Evolutionary conservation across 768 basidiomycete genomes (phyloP), one percentile per base, ranked within the genome.

Genomic region (Termitomyces sp.): DNA sequence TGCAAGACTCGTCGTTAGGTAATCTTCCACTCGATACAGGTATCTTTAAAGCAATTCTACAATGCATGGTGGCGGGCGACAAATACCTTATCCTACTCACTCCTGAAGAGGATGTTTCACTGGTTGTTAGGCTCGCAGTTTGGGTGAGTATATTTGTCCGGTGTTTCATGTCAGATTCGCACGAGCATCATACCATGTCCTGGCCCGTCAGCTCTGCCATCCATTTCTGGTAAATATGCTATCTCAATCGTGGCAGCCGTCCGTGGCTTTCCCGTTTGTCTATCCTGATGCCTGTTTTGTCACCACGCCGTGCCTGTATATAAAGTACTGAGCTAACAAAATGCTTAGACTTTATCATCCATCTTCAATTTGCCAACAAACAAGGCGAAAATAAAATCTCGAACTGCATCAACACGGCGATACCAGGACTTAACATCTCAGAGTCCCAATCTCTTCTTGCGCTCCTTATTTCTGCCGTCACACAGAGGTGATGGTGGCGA

Each of bases 61-160:
- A 86, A 4, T 87, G 81, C 66, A 73, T 90, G 48, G 72, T 87
- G 36, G 77, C 87, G 3, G 81, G 82, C 1, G 74, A 85, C 63
- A 84, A 79, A 61, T 77, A 89, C 67, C 71, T 91, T 30, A 75
- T 92, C 56, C 72, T 92, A 18, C 78, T 85, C 45, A 81, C 87
- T 1, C 75, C 74, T 12, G 84, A 86, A 61, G 85, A 88, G 55
- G 90, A 91, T 58, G 70, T 90, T 33, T 65, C 75, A 26, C 66
- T 84, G 8, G 82, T 88, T 28, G 77, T 79, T 35, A 84, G 80
- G 64, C 73, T 90, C 36, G 77, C 78, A 13, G 71, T 77, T 51
- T 75, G 84, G 71, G 89, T 90, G 70, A 77, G 76, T 71, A 51
- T 53, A 14, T 32, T 42, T 58, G 58, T 57, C 53, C 12, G 9